Conservation (phyloP, 306 rosid species). For the Cotoneaster glaucophyllus region DNA sequence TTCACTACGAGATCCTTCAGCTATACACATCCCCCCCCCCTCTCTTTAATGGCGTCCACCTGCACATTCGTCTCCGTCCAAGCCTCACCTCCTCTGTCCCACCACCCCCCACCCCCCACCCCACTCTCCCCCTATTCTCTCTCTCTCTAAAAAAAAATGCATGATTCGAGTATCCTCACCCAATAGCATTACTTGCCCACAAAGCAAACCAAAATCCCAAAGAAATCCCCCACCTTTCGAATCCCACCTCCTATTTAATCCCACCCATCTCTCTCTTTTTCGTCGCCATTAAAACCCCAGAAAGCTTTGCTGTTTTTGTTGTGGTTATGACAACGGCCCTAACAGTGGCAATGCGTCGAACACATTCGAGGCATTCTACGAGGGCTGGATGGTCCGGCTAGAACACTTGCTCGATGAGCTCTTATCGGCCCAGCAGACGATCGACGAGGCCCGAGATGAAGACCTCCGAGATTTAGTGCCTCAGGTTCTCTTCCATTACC, state of each 20-base stretch:
- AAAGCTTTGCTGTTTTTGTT: no score
- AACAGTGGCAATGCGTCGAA: background rate
- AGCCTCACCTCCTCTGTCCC: no score
- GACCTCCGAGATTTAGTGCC: conserved; percentile 30
- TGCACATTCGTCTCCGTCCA: no score
- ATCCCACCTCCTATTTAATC: no score
- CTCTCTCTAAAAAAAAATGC: no score
- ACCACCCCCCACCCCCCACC: no score
- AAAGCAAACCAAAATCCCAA: conserved; percentile 17
- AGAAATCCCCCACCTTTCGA: background rate
- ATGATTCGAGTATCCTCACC: no score
- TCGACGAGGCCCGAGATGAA: conserved; percentile 13
- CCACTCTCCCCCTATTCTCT: no score
- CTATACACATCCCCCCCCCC: no score
- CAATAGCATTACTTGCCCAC: conserved; percentile 31
- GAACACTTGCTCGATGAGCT: conserved; percentile 53
- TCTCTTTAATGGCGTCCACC: no score
- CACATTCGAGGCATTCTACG: conserved; percentile 43
- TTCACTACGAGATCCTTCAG: no score
- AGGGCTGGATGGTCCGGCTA: conserved; percentile 63
- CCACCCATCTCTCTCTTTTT: background rate
- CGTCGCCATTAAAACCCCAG: background rate
- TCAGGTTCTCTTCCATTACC: conserved; percentile 58
- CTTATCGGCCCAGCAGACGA: conserved; percentile 15
- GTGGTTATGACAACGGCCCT: no score